phyloP scores from a whole-genome alignment of 768 basidiomycete genomes.

The Brasilioporus rufonigricans region DNA sequence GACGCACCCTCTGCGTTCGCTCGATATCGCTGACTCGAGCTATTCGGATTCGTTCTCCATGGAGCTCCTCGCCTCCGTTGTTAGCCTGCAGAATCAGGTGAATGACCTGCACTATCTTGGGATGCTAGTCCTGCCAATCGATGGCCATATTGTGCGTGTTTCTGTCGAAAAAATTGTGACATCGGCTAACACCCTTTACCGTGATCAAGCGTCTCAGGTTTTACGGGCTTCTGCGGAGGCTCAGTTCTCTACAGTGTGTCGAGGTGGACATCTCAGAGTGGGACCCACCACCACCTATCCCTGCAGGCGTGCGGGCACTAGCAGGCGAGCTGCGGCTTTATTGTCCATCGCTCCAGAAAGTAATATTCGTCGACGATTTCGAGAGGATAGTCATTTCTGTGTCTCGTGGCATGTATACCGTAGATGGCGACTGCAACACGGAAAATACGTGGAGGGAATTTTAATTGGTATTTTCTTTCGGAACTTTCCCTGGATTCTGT shows the following conservation, averaged over 20 bases:
- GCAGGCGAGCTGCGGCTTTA: slow-evolving; percentile 62
- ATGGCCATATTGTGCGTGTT: slow-evolving; percentile 32
- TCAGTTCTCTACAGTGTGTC: slow-evolving; percentile 49
- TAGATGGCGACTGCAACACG: slow-evolving; percentile 25
- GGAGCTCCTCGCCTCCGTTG: slow-evolving; percentile 47
- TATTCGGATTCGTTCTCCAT: slow-evolving; percentile 55
- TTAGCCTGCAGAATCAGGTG: slow-evolving; percentile 33
- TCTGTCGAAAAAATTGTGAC: not conserved
- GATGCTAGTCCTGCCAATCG: slow-evolving; percentile 60
- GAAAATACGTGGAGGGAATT: slow-evolving; percentile 35
- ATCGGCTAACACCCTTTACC: slow-evolving; percentile 6
- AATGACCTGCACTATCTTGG: slow-evolving; percentile 56
- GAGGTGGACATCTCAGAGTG: slow-evolving; percentile 68
- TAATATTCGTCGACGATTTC: slow-evolving; percentile 65
- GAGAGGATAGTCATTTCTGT: slow-evolving; percentile 50
- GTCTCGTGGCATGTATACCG: slow-evolving; percentile 30
- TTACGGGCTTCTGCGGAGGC: slow-evolving; percentile 56
- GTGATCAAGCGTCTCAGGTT: slow-evolving; percentile 53
- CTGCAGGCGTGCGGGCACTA: slow-evolving; percentile 55
- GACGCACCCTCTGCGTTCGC: slow-evolving; percentile 42
- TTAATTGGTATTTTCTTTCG: slow-evolving; percentile 17
- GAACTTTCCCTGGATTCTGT: not conserved
- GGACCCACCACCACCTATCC: slow-evolving; percentile 54
- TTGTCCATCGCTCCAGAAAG: slow-evolving; percentile 45
- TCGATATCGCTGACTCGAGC: slow-evolving; percentile 62